A percentile compares a stretch with the other conserved stretches of the same genome.
Conservation (phyloP, 345 rosid species). For the Acer negundo region DNA sequence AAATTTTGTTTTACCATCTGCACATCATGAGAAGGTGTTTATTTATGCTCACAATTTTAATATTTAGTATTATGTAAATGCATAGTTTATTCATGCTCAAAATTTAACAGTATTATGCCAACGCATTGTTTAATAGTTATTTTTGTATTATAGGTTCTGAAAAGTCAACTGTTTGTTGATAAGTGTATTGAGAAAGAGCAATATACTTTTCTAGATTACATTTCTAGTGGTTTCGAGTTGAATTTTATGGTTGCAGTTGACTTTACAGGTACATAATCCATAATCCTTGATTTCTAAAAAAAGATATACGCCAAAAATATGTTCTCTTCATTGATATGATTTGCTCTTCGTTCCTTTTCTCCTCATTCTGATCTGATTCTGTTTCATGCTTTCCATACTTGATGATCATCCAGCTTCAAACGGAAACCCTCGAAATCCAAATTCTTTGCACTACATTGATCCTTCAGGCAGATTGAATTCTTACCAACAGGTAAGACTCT, state of each 20-base stretch:
- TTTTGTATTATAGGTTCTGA: slow-evolving; percentile 47
- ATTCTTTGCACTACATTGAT: slow-evolving; percentile 84
- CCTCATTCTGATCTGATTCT: background rate
- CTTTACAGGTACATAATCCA: slow-evolving; percentile 71
- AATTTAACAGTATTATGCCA: slow-evolving; percentile 6
- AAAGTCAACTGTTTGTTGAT: slow-evolving; percentile 80
- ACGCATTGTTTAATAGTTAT: background rate
- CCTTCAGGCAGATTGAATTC: slow-evolving; percentile 76
- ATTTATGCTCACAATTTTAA: background rate
- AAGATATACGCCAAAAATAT: background rate
- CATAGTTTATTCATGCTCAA: too few species aligned
- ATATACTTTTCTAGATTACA: slow-evolving; percentile 78
- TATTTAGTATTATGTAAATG: too few species aligned
- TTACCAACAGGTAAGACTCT: slow-evolving; percentile 62
- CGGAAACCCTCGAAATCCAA: slow-evolving; percentile 64
- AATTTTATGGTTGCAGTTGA: slow-evolving; percentile 94
- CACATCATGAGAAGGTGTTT: slow-evolving; percentile 58
- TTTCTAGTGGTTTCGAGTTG: slow-evolving; percentile 78
- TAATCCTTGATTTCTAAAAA: slow-evolving; percentile 1
- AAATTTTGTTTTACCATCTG: slow-evolving; percentile 48
- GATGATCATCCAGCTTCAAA: slow-evolving; percentile 65
- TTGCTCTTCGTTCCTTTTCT: background rate
- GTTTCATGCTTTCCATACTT: background rate
- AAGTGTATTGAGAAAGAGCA: slow-evolving; percentile 61
- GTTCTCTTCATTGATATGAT: background rate